Base-by-base conservation (phyloP, 352 stramenopile genomes). In the Pythium coloratum region DNA sequence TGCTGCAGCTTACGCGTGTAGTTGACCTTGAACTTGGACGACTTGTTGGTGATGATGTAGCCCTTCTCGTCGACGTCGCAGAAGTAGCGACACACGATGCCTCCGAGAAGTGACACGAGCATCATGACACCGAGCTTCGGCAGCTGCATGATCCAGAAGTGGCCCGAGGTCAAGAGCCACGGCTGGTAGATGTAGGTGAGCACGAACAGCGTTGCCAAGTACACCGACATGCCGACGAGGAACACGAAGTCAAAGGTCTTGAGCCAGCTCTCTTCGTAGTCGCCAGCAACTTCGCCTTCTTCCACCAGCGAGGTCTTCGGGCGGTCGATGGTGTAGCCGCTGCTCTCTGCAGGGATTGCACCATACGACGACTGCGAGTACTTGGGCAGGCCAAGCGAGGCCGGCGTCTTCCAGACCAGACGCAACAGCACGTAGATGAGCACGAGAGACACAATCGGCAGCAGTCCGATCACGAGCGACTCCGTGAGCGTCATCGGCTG, bases 1-100 rank as follows among this genome's bases (percentile, higher is more conserved):
- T 91, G 72, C 70, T 91, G 82, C 42, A 95, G 74, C 62, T 95
- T 95, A 20, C 87, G 78, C 51, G 87, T 95, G 73, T 95, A 95
- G 67, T 95, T 95, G 59, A 95, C 87, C 62, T 95, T 95, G 70
- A 95, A 95, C 32, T 76, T 78, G 10, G 87, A 95, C 55, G 67
- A 73, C 64, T 79, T 78, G 66, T 73, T 88, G 50, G 87, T 93
- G 55, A 95, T 92, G 71, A 95, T 87, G 73, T 95, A 95, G 1
- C 87, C 87, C 28, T 82, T 81, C 44, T 90, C 83, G 58, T 95
- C 87, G 6, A 95, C 83, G 54, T 87, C 81, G 54, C 85, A 95
- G 69, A 91, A 95, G 71, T 85, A 89, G 58, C 87, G 85, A 62
- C 87, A 95, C 7, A 95, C 67, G 55, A 92, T 80, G 47, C 87